Evolutionary conservation across 768 basidiomycete species (phyloP).

Genomic region (Xerocomellus amylosporus): DNA sequence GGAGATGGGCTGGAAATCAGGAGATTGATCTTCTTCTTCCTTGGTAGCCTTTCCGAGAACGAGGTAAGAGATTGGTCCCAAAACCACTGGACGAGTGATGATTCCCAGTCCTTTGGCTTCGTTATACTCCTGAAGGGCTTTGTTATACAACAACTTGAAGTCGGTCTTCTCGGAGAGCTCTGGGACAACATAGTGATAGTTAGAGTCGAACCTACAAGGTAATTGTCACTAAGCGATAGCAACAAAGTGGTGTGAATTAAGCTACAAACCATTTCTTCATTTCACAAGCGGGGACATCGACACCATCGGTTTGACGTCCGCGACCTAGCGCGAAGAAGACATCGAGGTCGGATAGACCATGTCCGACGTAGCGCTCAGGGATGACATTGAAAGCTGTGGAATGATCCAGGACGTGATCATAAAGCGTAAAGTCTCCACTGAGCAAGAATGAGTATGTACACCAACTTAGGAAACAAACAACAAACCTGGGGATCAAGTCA

Average conservation of each 20-base stretch:
- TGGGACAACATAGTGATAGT: conserved; percentile 98
- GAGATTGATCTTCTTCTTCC: conserved; percentile 51
- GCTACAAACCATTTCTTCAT: conserved; percentile 96
- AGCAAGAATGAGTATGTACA: conserved; percentile 16
- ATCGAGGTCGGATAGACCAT: conserved; percentile 85
- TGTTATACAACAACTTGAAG: conserved; percentile 96
- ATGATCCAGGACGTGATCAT: conserved; percentile 98
- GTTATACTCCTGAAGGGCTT: conserved; percentile 88
- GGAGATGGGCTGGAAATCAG: conserved; percentile 87
- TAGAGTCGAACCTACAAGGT: conserved; percentile 83
- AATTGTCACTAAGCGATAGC: neutral
- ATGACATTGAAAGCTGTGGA: conserved; percentile 95
- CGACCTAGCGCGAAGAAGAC: conserved; percentile 99
- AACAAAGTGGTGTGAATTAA: neutral
- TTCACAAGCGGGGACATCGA: conserved; percentile 96
- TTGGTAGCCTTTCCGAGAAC: conserved; percentile 88
- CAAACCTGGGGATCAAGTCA: conserved; percentile 88
- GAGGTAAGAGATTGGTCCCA: conserved; percentile 96
- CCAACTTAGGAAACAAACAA: conserved; percentile 4
- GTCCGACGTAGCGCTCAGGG: conserved; percentile 88
- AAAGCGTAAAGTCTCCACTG: conserved; percentile 98
- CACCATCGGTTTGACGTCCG: conserved; percentile 90
- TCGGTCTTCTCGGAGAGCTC: conserved; percentile 88
- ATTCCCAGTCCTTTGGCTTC: conserved; percentile 92
- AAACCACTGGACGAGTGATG: conserved; percentile 89